phyloP scores from a whole-genome alignment of 2,329 filamentous ascomycete species.

The Aspergillus eucalypticola region DNA sequence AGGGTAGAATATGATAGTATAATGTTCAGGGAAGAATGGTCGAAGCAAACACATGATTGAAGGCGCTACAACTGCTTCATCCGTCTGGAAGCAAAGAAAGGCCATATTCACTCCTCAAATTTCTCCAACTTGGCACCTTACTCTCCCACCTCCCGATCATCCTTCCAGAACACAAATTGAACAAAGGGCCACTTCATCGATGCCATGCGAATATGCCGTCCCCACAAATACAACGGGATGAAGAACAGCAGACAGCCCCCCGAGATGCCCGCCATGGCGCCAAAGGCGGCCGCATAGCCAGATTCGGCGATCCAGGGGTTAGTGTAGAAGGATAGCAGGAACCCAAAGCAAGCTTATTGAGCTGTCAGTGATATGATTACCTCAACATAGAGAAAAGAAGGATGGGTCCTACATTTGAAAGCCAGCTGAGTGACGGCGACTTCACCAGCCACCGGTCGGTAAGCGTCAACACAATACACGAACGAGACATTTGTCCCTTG shows the following conservation, averaged over 20 bases:
- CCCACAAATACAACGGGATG: constrained; percentile 55
- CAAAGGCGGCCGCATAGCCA: constrained; percentile 56
- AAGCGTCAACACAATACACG: constrained; percentile 60
- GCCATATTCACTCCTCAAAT: not conserved
- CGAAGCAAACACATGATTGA: too few relatives aligned
- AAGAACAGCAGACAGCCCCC: constrained; percentile 46
- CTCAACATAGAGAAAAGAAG: not conserved
- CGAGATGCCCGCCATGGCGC: constrained; percentile 59
- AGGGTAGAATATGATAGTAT: too few relatives aligned
- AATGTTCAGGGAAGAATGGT: too few relatives aligned
- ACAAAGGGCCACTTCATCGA: constrained; percentile 54
- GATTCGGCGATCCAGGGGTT: constrained; percentile 56
- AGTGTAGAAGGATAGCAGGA: constrained; percentile 61
- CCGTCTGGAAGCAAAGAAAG: too few relatives aligned
- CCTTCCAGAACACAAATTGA: constrained; percentile 52
- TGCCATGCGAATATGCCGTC: constrained; percentile 49
- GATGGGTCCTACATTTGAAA: constrained; percentile 49
- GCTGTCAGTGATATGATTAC: not conserved
- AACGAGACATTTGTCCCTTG: constrained; percentile 59
- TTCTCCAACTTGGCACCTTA: constrained; percentile 21
- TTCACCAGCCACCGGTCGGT: constrained; percentile 60
- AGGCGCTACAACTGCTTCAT: too few relatives aligned
- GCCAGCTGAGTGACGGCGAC: constrained; percentile 55
- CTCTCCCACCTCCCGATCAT: constrained; percentile 59
- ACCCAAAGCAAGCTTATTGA: constrained; percentile 51